A percentile compares a stretch with the other conserved stretches of the same genome.
Evolutionary conservation across 306 rosid genomes (phyloP).

Genomic region (Pachyrhizus erosus): DNA sequence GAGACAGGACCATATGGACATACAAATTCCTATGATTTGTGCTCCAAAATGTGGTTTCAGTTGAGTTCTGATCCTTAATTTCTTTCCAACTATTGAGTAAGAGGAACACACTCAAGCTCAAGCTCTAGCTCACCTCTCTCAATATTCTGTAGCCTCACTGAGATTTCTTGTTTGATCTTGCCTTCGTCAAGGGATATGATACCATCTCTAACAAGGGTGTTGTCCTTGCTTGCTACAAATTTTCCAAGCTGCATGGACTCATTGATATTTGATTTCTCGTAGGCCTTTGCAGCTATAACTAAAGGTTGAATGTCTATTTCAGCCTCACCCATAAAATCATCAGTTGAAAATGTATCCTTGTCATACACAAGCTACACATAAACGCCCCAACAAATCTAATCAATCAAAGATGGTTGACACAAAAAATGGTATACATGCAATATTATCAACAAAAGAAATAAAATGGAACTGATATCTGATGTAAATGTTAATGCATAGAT

Average conservation of each 20-base stretch:
- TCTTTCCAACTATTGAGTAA: conserved; percentile 63
- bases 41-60: conserved; percentile 24
- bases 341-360: conserved; percentile 83
- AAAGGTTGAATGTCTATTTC: conserved; percentile 95
- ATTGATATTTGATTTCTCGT: conserved; percentile 56
- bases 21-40: conserved; percentile 12
- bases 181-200: conserved; percentile 70
- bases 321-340: conserved; percentile 96
- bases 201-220: conserved; percentile 67
- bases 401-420: neutral
- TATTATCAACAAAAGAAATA: neutral
- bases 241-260: conserved; percentile 67
- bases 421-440: neutral
- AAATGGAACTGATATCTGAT: neutral
- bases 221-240: conserved; percentile 71
- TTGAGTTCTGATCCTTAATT: conserved; percentile 11
- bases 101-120: conserved; percentile 93
- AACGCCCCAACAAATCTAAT: neutral
- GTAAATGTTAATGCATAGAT: neutral
- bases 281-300: conserved; percentile 75
- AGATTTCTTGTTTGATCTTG: conserved; percentile 69
- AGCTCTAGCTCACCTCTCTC: conserved; percentile 87
- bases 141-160: conserved; percentile 78
- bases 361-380: conserved; percentile 84
- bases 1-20: neutral